phyloP scores from a whole-genome alignment of 1,284 basidiomycete species.

The Cryptococcus sp. region DNA sequence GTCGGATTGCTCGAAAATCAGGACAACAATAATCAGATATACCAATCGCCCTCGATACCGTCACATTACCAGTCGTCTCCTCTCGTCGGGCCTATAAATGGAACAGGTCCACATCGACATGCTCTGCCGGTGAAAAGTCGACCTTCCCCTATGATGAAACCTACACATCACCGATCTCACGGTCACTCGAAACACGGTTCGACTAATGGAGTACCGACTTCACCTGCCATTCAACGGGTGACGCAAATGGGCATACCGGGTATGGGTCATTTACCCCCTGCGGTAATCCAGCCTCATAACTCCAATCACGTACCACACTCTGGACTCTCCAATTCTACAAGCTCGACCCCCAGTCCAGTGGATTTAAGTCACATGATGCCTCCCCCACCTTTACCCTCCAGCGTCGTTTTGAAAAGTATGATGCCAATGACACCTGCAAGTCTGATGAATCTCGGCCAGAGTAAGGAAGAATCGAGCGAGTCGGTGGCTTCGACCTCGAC shows the following conservation, averaged over 20 bases:
- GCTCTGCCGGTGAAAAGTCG: conserved; percentile 35
- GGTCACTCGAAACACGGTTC: conserved; percentile 4
- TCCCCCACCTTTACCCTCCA: conserved; percentile 50
- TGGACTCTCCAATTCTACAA: conserved; percentile 15
- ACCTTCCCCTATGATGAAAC: conserved; percentile 48
- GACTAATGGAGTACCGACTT: conserved; percentile 16
- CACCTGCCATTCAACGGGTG: conserved; percentile 21
- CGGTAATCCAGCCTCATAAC: conserved; percentile 34
- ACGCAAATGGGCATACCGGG: conserved; percentile 10
- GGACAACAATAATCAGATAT: conserved; percentile 7
- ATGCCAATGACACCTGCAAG: conserved; percentile 78
- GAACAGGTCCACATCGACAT: conserved; percentile 40
- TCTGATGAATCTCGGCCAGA: conserved; percentile 70
- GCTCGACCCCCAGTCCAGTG: conserved; percentile 67
- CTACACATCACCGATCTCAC: conserved; percentile 32
- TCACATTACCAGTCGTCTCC: conserved; percentile 11
- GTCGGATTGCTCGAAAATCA: conserved; percentile 28
- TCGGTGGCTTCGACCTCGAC: conserved; percentile 1
- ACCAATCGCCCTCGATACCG: background rate
- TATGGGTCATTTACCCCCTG: conserved; percentile 32
- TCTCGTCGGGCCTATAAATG: conserved; percentile 5
- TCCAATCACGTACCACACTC: background rate
- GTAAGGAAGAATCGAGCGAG: background rate
- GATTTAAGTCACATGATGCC: conserved; percentile 63
- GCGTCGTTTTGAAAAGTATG: conserved; percentile 46